phyloP scores from a whole-genome alignment of 306 rosid species.

The Glycyrrhiza uralensis region DNA sequence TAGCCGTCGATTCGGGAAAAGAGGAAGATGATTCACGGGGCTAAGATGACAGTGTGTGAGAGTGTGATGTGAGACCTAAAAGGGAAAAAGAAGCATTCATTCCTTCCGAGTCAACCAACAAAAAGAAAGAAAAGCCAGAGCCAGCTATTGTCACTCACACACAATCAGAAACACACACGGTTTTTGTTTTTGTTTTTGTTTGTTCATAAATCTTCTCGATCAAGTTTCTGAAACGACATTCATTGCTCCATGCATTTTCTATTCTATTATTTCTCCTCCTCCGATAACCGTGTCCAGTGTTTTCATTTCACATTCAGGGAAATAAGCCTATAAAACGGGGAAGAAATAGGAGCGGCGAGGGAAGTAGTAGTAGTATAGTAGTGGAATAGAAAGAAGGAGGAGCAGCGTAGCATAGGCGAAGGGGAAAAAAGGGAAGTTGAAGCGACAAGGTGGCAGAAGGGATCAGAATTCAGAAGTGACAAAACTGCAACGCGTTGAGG shows the following conservation, averaged over 20 bases:
- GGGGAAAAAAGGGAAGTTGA: background rate
- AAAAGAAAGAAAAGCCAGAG: background rate
- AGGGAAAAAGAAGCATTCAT: background rate
- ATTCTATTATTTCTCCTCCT: too few relatives aligned
- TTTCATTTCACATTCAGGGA: too few relatives aligned
- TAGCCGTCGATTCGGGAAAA: conserved; percentile 25
- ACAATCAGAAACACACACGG: background rate
- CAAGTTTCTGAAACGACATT: conserved; percentile 6
- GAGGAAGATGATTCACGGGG: conserved; percentile 26
- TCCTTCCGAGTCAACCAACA: background rate
- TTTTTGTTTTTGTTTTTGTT: background rate
- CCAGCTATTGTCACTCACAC: background rate
- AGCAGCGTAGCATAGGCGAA: background rate
- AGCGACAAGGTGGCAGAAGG: conserved; percentile 38
- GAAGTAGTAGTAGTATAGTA: background rate
- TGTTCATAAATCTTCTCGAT: background rate
- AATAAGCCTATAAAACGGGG: background rate
- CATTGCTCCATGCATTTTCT: background rate
- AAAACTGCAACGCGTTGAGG: conserved; percentile 27
- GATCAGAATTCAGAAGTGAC: conserved; percentile 29
- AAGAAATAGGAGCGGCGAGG: background rate
- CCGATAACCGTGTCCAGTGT: background rate
- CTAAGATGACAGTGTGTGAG: background rate
- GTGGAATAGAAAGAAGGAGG: background rate
- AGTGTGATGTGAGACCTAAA: background rate